These are phyloP conservation scores for Boletus eberwhitei DNA, from an alignment of 768 basidiomycete genomes.

Conservation along the genomic window DNA sequence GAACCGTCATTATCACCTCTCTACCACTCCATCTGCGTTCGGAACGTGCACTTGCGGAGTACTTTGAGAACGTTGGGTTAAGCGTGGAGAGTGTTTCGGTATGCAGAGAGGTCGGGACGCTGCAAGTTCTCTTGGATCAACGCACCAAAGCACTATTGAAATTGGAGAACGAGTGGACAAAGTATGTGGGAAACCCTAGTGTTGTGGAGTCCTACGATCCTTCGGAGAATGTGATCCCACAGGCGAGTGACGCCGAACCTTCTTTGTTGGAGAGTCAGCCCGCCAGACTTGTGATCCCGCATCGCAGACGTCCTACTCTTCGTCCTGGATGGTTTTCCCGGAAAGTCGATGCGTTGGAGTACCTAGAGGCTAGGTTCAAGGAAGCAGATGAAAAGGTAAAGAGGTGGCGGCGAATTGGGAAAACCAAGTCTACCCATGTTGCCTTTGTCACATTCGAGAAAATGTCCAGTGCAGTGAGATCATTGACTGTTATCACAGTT, in stretches of 20 bases:
- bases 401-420: constrained; percentile 64
- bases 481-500: not conserved
- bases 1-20: constrained; percentile 85
- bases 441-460: constrained; percentile 98
- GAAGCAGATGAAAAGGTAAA: constrained; percentile 83
- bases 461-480: constrained; percentile 83
- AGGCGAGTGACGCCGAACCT: constrained; percentile 47
- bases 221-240: constrained; percentile 48
- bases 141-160: constrained; percentile 77
- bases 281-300: constrained; percentile 65
- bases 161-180: constrained; percentile 83
- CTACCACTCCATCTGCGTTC: constrained; percentile 83
- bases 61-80: constrained; percentile 87
- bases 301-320: constrained; percentile 71
- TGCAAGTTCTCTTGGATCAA: constrained; percentile 71
- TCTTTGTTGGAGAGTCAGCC: constrained; percentile 52
- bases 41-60: constrained; percentile 84
- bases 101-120: constrained; percentile 73
- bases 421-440: constrained; percentile 75
- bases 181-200: constrained; percentile 93
- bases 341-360: constrained; percentile 87
- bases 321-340: constrained; percentile 70
- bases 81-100: constrained; percentile 91
- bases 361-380: constrained; percentile 75
- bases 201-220: constrained; percentile 79